Conservation (phyloP, 495 filamentous ascomycete species). For the Geopyxis carbonaria region DNA sequence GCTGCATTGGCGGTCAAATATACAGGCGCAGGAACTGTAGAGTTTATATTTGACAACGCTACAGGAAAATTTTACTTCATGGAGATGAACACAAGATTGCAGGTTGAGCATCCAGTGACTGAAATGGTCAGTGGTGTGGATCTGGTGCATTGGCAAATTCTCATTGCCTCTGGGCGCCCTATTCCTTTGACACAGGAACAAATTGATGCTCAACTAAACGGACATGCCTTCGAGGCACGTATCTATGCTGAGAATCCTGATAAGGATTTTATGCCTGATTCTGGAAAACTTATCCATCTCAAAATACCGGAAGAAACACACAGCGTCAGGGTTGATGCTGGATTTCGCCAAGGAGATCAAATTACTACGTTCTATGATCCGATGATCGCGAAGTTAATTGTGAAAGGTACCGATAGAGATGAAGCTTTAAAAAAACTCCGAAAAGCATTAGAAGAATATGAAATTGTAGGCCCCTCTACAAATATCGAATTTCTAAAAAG, state of each 20-base stretch:
- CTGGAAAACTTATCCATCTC: constrained; percentile 72
- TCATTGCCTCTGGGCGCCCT: constrained; percentile 69
- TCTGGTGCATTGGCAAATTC: constrained; percentile 89
- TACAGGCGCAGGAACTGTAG: constrained; percentile 88
- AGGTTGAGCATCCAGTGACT: constrained; percentile 94
- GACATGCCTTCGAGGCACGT: constrained; percentile 82
- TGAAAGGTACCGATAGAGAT: constrained; percentile 59
- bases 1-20: constrained; percentile 88
- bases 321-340: constrained; percentile 76
- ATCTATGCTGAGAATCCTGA: constrained; percentile 95
- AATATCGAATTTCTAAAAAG: constrained; percentile 95
- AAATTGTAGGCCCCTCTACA: constrained; percentile 79
- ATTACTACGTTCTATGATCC: constrained; percentile 94
- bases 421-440: constrained; percentile 70
- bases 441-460: constrained; percentile 71
- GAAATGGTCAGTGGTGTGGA: constrained; percentile 95
- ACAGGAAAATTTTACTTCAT: constrained; percentile 92
- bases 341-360: constrained; percentile 78
- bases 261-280: constrained; percentile 81
- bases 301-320: constrained; percentile 49
- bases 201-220: constrained; percentile 62
- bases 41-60: constrained; percentile 98
- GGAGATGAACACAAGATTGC: constrained; percentile 97
- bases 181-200: constrained; percentile 77
- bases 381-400: constrained; percentile 97